phyloP scores from a whole-genome alignment of 495 filamentous ascomycete species.

The Neurospora intermedia region DNA sequence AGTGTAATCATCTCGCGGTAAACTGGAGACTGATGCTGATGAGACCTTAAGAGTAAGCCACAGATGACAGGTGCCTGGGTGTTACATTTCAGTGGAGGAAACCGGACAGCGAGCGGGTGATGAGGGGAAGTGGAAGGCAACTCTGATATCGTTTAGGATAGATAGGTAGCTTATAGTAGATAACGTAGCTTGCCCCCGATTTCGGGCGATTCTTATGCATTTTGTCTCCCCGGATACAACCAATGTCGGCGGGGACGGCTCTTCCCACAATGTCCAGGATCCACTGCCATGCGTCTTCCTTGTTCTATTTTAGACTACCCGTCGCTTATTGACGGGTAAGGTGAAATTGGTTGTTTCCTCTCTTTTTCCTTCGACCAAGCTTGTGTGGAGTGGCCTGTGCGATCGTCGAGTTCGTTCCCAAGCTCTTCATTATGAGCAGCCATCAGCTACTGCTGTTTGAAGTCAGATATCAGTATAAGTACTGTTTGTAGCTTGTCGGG shows the following conservation, averaged over 20 bases:
- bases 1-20: background rate
- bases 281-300: background rate
- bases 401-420: background rate
- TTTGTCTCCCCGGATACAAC: background rate
- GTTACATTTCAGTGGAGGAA: background rate
- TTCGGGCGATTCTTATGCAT: background rate
- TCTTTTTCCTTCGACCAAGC: background rate
- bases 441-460: background rate
- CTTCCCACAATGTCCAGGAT: background rate
- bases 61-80: background rate
- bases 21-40: background rate
- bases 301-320: background rate
- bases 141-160: background rate
- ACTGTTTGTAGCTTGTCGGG: background rate
- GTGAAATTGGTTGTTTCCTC: background rate
- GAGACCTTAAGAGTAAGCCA: background rate
- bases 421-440: background rate
- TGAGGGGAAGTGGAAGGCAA: background rate
- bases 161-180: background rate
- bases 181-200: background rate
- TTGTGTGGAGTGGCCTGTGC: background rate
- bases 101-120: background rate
- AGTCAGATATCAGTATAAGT: background rate
- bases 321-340: background rate
- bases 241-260: background rate